Evolutionary conservation across 2,329 filamentous ascomycete genomes (phyloP), one percentile per base, ranked within the genome.

Genomic region (Ophiostoma perfectum): DNA sequence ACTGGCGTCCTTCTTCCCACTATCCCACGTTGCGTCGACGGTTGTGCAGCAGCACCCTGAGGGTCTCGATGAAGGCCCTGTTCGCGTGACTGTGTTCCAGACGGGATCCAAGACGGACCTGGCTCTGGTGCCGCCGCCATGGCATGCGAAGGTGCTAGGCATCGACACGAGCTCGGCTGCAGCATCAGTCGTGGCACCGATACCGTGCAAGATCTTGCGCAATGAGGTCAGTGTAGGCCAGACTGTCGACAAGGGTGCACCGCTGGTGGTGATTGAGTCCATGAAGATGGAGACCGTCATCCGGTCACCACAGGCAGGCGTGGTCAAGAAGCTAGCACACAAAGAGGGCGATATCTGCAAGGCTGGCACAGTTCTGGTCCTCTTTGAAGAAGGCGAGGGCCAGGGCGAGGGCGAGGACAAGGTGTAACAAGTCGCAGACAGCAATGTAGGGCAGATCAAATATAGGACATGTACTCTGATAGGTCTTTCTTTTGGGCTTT

Each of bases 181-280:
- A 8, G 93, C 94, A 70, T 95, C 90, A 67, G 92, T 98, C 1
- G 83, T 91, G 38, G 92, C 95, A 36, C 95, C 95, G 0, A 99
- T 99, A 95, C 95, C 95, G 1, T 98, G 95, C 80, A 98, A 98
- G 80, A 90, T 99, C 39, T 80, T 99, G 71, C 88, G 92, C 72
- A 95, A 97, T 64, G 91, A 97, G 78, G 92, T 97, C 0, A 80
- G 84, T 41, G 92, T 92, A 73, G 95, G 95, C 0, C 87, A 96
- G 72, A 80, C 79, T 64, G 95, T 99, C 16, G 88, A 88, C 76
- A 96, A 94, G 80, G 93, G 94, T 63, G 88, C 94, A 69, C 88
- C 92, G 6, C 80, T 99, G 69, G 91, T 98, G 12, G 93, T 98
- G 81, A 93, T 93, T 74, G 90, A 93, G 78, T 93, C 90, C 69